Conservation (phyloP, 164 flowering plant species). For the Tetracentron sinense region DNA sequence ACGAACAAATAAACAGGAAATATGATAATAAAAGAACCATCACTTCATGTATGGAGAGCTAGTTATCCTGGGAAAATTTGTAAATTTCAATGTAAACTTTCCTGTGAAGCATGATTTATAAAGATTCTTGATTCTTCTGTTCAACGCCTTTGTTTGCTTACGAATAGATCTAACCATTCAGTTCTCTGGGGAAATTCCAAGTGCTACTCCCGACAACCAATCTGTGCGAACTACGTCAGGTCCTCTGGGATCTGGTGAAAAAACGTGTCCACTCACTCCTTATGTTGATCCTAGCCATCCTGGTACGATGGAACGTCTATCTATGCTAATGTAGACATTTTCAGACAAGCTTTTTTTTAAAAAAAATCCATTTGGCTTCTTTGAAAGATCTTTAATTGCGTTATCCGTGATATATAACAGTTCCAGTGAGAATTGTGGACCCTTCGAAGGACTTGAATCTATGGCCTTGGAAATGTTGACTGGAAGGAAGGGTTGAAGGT, state of each 20-base stretch:
- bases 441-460: slow-evolving; percentile 90
- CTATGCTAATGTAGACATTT: not conserved
- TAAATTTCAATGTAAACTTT: not conserved
- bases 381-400: slow-evolving; percentile 9
- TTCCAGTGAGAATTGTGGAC: slow-evolving; percentile 92
- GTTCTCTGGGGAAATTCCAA: slow-evolving; percentile 92
- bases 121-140: too few relatives aligned
- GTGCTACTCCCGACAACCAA: slow-evolving; percentile 73
- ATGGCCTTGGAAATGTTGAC: slow-evolving; percentile 97
- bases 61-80: not conserved
- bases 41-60: not conserved
- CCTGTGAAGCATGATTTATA: not conserved
- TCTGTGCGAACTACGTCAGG: slow-evolving; percentile 91
- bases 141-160: not conserved
- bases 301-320: slow-evolving; percentile 36
- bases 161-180: slow-evolving; percentile 18
- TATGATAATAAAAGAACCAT: too few relatives aligned
- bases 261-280: slow-evolving; percentile 66
- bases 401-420: slow-evolving; percentile 32
- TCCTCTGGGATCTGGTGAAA: slow-evolving; percentile 82
- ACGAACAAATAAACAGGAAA: not conserved
- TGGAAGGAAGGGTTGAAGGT: slow-evolving; percentile 97
- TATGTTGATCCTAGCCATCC: slow-evolving; percentile 89
- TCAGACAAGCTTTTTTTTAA: not conserved
- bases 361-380: not conserved